These are phyloP conservation scores for Colletotrichum australisinense DNA, from an alignment of 2,329 filamentous ascomycete species.

Conservation along the genomic window DNA sequence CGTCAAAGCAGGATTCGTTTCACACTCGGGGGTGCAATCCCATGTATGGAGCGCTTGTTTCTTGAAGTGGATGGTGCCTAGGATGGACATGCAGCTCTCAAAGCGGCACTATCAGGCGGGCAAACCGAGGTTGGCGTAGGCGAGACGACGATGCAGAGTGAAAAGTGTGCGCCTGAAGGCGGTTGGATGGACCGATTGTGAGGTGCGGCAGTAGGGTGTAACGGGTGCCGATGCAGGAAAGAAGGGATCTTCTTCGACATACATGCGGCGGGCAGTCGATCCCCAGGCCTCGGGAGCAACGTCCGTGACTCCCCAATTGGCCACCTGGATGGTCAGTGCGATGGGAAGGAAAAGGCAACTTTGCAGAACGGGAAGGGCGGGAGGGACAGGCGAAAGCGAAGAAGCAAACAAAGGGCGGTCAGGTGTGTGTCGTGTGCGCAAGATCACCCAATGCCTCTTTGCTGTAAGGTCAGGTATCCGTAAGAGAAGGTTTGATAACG, in stretches of 20 bases:
- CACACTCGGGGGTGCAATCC: slow-evolving; percentile 12
- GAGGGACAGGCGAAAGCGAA: background rate
- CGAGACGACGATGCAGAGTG: background rate
- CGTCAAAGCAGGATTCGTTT: slow-evolving; percentile 21
- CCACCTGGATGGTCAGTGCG: slow-evolving; percentile 5
- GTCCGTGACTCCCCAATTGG: slow-evolving; percentile 27
- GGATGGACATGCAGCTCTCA: background rate
- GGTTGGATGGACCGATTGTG: background rate
- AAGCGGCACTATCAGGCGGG: background rate
- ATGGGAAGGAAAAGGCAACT: background rate
- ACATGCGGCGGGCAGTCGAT: background rate
- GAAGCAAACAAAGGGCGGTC: slow-evolving; percentile 8
- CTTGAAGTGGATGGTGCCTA: background rate
- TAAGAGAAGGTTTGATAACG: background rate
- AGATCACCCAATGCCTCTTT: background rate
- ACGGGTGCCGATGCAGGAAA: slow-evolving; percentile 14
- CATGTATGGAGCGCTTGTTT: slow-evolving; percentile 10
- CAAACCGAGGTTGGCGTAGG: background rate
- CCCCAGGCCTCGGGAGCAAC: slow-evolving; percentile 5
- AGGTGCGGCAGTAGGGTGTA: background rate
- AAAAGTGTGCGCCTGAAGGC: background rate
- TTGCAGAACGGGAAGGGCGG: background rate
- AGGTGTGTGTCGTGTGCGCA: background rate
- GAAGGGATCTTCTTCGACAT: slow-evolving; percentile 16
- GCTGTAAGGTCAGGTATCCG: background rate